Base-by-base conservation (phyloP, 495 filamentous ascomycete species). In the Melanomma pulvis-pyrius region DNA sequence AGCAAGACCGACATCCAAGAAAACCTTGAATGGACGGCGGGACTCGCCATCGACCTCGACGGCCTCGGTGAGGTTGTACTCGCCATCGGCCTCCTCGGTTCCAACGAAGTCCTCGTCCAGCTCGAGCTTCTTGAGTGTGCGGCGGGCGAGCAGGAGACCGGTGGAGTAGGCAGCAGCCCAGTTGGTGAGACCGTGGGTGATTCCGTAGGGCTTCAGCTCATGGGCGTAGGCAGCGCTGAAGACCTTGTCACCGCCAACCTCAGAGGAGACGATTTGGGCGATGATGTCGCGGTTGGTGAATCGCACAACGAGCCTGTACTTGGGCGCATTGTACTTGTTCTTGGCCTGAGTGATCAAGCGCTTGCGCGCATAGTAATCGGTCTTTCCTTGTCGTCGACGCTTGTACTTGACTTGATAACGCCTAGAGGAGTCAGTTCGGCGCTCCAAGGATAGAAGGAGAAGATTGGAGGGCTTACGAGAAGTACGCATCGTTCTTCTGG, bases 261-360 rank as follows among this genome's bases (percentile, higher is more conserved):
- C 94, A 51, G 96, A 96, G 79, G 86, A 90, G 80, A 98, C 85
- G 81, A 99, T 94, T 83, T 99, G 94, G 80, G 86, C 87, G 83
- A 99, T 87, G 85, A 99, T 96, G 83, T 98, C 94, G 78, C 91
- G 90, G 87, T 98, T 98, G 87, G 96, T 97, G 91, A 99, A 99
- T 80, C 94, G 93, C 77, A 99, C 93, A 63, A 99, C 94, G 77
- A 99, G 90, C 78, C 94, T 90, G 88, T 99, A 97, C 86, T 99
- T 99, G 79, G 94, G 93, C 52, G 93, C 90, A 81, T 93, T 94
- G 90, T 97, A 98, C 87, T 98, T 98, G 91, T 98, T 98, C 92
- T 98, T 99, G 81, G 94, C 94, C 86, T 99, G 94, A 82, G 92
- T 93, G 87, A 96, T 96, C 82, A 99, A 85, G 76, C 94, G 90